A percentile compares a stretch with the other conserved stretches of the same genome.
Evolutionary conservation across 495 filamentous ascomycete genomes (phyloP).

Genomic region (Pseudomonodictys pantanalensis): DNA sequence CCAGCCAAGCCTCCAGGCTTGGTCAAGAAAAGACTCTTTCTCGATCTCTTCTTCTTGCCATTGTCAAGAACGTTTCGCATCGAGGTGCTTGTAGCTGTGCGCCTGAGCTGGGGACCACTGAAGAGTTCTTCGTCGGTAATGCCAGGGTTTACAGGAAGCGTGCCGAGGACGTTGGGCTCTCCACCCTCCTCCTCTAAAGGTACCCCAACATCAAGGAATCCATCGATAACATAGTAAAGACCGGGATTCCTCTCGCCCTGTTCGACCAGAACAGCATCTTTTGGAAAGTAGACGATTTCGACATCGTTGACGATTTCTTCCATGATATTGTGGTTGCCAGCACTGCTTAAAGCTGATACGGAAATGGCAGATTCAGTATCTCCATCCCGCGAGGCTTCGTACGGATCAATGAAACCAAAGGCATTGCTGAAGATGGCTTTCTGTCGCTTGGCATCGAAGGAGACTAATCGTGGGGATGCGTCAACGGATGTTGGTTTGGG

Average conservation of each 20-base stretch:
- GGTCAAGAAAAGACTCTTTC: constrained; percentile 82
- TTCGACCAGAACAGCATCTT: constrained; percentile 93
- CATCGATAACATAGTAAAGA: constrained; percentile 96
- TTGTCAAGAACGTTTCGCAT: constrained; percentile 24
- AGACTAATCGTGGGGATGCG: constrained; percentile 77
- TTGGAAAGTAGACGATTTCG: constrained; percentile 97
- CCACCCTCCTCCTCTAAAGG: constrained; percentile 52
- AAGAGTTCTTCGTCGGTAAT: constrained; percentile 31
- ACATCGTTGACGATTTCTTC: constrained; percentile 82
- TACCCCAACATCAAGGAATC: constrained; percentile 89
- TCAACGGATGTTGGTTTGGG: constrained; percentile 69
- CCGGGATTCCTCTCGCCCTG: constrained; percentile 95
- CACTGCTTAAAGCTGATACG: constrained; percentile 53
- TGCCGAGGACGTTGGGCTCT: constrained; percentile 38
- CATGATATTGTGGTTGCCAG: constrained; percentile 55
- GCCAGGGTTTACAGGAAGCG: constrained; percentile 28
- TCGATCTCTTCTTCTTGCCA: constrained; percentile 48
- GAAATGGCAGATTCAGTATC: constrained; percentile 85
- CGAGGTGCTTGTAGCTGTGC: constrained; percentile 51
- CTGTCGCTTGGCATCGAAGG: constrained; percentile 78
- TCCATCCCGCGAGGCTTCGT: constrained; percentile 75
- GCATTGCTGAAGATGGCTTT: constrained; percentile 86
- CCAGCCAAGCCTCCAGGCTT: constrained; percentile 95
- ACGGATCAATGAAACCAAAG: constrained; percentile 91
- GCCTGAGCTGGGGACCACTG: constrained; percentile 49